Evolutionary conservation across 441 rosid genomes (phyloP).

Genomic region (Codiaeum variegatum): DNA sequence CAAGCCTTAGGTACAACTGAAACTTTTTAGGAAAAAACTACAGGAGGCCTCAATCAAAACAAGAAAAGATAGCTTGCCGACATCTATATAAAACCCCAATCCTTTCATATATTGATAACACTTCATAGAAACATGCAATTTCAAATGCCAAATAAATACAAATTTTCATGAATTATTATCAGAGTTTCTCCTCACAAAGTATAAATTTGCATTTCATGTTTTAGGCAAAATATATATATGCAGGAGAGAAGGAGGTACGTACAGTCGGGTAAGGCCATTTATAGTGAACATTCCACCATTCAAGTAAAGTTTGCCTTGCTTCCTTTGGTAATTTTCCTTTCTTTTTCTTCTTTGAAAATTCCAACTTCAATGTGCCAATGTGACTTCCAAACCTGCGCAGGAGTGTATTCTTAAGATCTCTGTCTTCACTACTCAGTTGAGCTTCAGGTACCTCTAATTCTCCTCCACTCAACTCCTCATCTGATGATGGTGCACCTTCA

Average conservation of each 20-base stretch:
- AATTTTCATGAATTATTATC: not conserved
- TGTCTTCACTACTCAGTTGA: conserved; percentile 45
- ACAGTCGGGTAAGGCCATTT: conserved; percentile 99
- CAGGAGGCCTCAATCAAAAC: not conserved
- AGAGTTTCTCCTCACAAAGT: not conserved
- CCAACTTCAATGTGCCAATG: conserved; percentile 76
- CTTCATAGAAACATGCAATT: not conserved
- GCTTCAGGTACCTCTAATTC: conserved; percentile 52
- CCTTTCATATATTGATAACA: not conserved
- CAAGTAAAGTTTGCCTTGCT: conserved; percentile 87
- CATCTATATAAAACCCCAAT: not conserved
- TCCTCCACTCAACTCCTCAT: conserved; percentile 71
- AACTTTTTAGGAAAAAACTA: too few species aligned
- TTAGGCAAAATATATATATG: not conserved
- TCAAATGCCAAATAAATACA: not conserved
- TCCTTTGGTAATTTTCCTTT: conserved; percentile 96
- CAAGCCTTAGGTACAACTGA: too few species aligned
- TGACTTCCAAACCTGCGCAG: conserved; percentile 75
- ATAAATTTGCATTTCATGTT: not conserved
- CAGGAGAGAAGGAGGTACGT: conserved; percentile 21
- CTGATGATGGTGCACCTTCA: conserved; percentile 71
- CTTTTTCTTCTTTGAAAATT: conserved; percentile 95
- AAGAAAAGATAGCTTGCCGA: not conserved
- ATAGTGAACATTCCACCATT: conserved; percentile 94
- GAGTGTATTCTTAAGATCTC: conserved; percentile 67